These are phyloP conservation scores for Globisporangium cystogenes DNA, from an alignment of 352 stramenopile species.

Conservation along the genomic window DNA sequence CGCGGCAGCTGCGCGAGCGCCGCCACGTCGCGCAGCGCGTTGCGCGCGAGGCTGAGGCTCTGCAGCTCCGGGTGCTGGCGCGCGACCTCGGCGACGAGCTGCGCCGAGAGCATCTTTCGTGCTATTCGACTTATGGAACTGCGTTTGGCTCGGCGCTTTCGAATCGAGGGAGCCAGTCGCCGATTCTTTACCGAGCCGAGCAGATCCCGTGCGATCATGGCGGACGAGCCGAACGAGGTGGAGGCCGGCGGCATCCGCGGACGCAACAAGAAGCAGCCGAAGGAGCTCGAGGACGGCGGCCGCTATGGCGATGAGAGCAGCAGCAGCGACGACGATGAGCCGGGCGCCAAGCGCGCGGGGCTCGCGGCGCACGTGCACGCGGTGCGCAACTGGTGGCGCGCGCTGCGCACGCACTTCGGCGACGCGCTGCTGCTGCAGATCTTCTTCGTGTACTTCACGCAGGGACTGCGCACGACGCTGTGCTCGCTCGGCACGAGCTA, in stretches of 20 bases:
- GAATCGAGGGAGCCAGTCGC: not conserved
- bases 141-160: not conserved
- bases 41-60: slow-evolving; percentile 55
- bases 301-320: slow-evolving; percentile 12
- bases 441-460: slow-evolving; percentile 84
- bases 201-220: slow-evolving; percentile 10
- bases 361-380: slow-evolving; percentile 24
- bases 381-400: slow-evolving; percentile 49
- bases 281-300: slow-evolving; percentile 16
- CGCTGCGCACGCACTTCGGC: slow-evolving; percentile 61
- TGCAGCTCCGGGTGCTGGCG: slow-evolving; percentile 51
- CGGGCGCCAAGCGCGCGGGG: slow-evolving; percentile 6
- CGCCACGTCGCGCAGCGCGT: slow-evolving; percentile 41
- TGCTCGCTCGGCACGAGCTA: slow-evolving; percentile 76
- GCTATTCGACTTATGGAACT: not conserved
- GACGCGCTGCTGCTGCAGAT: slow-evolving; percentile 69
- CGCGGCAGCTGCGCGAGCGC: slow-evolving; percentile 45
- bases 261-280: slow-evolving; percentile 27
- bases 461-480: slow-evolving; percentile 68
- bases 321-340: slow-evolving; percentile 9
- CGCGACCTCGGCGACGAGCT: slow-evolving; percentile 62
- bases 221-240: slow-evolving; percentile 29
- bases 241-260: slow-evolving; percentile 45
- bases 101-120: slow-evolving; percentile 29
- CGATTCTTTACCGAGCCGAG: too few species aligned